phyloP scores from a whole-genome alignment of 345 rosid genomes.

The Moricandia arvensis region DNA sequence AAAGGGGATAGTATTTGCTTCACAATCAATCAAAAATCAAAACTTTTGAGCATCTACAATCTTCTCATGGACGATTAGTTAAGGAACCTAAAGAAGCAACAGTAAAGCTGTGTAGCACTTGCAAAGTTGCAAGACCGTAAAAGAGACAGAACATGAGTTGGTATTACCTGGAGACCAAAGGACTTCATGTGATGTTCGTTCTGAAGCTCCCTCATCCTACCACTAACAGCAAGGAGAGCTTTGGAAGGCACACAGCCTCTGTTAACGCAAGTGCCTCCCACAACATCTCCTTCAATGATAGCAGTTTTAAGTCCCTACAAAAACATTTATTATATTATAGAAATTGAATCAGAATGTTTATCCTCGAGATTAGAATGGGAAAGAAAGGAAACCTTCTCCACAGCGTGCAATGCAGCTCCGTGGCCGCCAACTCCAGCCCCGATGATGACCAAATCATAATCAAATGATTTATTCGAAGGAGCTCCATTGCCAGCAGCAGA shows the following conservation, averaged over 20 bases:
- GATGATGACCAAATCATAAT: slow-evolving; percentile 85
- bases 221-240: slow-evolving; percentile 96
- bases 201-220: slow-evolving; percentile 93
- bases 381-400: slow-evolving; percentile 57
- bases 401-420: slow-evolving; percentile 96
- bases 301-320: slow-evolving; percentile 89
- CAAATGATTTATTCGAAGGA: slow-evolving; percentile 50
- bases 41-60: neutral
- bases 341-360: neutral
- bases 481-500: slow-evolving; percentile 58
- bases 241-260: slow-evolving; percentile 98
- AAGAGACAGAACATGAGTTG: too few relatives aligned
- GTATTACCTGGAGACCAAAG: slow-evolving; percentile 80
- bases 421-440: slow-evolving; percentile 99
- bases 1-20: neutral
- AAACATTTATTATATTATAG: neutral
- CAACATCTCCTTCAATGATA: slow-evolving; percentile 89
- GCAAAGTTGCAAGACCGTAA: neutral
- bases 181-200: slow-evolving; percentile 93
- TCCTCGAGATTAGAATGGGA: too few relatives aligned
- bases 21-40: neutral
- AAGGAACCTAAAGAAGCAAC: neutral
- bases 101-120: neutral
- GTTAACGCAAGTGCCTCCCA: slow-evolving; percentile 39
- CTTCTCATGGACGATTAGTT: neutral